Evolutionary conservation across 768 basidiomycete genomes (phyloP), one percentile per base, ranked within the genome.

Genomic region (Phylloporus rhodoxanthus): DNA sequence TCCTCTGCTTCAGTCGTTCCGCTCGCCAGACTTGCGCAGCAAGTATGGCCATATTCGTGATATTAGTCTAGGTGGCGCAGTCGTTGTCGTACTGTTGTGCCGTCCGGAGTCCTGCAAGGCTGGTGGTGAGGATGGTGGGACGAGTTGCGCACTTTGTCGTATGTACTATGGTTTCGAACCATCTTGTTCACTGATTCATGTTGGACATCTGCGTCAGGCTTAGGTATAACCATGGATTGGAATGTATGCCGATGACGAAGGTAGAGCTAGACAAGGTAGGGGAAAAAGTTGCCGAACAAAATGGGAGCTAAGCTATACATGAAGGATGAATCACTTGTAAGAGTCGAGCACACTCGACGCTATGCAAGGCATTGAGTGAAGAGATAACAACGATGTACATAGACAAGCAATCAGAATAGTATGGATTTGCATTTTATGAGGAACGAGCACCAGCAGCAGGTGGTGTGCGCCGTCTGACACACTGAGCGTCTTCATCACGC

Each of bases 21-120:
- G 1, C 40, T 54, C 2, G 47, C 36, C 5, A 7, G 11, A 19
- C 30, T 8, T 29, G 32, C 79, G 81, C 14, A 85, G 87, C 9
- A 89, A 88, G 66, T 87, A 77, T 56, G 88, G 85, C 2, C 71
- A 91, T 10, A 81, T 87, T 6, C 88, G 90, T 57, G 90, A 91
- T 60, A 69, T 91, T 34, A 89, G 90, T 15, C 74, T 91, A 10
- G 89, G 87, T 48, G 83, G 84, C 42, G 86, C 85, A n/a, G n/a
- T n/a, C n/a, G 84, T 5, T 5, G 5, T 33, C 15, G 1, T 4
- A 14, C 33, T 33, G 33, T 5, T 33, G 33, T 5, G 23, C 0
- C 28, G 11, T 11, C 10, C 28, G 28, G 83, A 85, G 47, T 91
- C 90, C 67, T 91, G 69, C 66, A 72, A 77, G 48, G 63, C 74